These are phyloP conservation scores for Komagataella pseudopastoris DNA, from an alignment of 805 yeast genomes.

Conservation along the genomic window DNA sequence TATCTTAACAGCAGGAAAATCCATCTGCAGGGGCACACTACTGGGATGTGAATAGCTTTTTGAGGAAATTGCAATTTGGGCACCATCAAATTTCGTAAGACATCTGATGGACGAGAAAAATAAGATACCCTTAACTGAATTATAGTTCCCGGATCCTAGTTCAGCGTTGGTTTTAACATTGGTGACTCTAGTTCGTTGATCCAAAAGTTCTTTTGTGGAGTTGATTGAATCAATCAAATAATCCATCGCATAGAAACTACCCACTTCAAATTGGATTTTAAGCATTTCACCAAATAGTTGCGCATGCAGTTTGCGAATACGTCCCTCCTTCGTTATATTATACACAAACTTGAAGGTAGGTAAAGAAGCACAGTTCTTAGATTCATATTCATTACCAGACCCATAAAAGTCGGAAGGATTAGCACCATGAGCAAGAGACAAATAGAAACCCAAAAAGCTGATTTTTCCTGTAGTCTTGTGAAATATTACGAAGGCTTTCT, in stretches of 20 bases:
- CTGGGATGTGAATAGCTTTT: slow-evolving; percentile 24
- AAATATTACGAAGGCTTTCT: slow-evolving; percentile 52
- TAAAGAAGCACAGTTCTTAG: slow-evolving; percentile 49
- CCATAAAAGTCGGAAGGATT: slow-evolving; percentile 35
- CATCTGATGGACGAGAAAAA: slow-evolving; percentile 28
- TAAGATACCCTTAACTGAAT: not conserved
- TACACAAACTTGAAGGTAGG: slow-evolving; percentile 55
- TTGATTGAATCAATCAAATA: slow-evolving; percentile 2
- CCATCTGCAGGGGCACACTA: slow-evolving; percentile 42
- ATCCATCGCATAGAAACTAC: slow-evolving; percentile 8
- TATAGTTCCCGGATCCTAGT: not conserved
- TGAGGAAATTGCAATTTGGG: slow-evolving; percentile 37
- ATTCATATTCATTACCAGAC: slow-evolving; percentile 27
- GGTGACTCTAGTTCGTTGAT: not conserved
- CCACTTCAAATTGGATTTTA: slow-evolving; percentile 41
- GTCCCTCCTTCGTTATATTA: slow-evolving; percentile 14
- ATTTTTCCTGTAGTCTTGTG: slow-evolving; percentile 53
- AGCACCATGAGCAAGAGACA: slow-evolving; percentile 58
- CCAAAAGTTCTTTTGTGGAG: not conserved
- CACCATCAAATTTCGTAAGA: slow-evolving; percentile 53
- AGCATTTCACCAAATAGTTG: slow-evolving; percentile 54
- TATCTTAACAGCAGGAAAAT: slow-evolving; percentile 63
- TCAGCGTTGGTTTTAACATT: not conserved
- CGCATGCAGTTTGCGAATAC: slow-evolving; percentile 25
- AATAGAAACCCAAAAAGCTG: slow-evolving; percentile 52